A percentile compares a stretch with the other conserved stretches of the same genome.
phyloP scores from a whole-genome alignment of 331 rosid species.

The Arachis monticola region DNA sequence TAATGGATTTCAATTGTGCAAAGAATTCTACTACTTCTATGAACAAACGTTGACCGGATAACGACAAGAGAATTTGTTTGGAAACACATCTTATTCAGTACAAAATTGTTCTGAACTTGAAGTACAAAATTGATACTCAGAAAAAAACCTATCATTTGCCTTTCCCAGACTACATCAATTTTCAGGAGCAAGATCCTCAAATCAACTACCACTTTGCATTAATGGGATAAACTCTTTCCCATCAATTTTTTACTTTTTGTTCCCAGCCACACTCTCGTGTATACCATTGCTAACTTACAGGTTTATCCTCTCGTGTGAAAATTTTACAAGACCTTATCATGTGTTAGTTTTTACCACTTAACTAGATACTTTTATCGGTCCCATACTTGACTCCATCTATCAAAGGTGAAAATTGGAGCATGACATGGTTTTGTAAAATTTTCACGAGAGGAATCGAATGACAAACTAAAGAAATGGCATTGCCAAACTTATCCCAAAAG shows the following conservation, averaged over 20 bases:
- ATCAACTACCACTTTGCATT: constrained; percentile 2
- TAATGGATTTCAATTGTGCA: constrained; percentile 2
- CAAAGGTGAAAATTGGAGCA: no score
- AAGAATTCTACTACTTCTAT: not conserved
- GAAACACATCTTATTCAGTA: not conserved
- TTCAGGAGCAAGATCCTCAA: constrained; percentile 3
- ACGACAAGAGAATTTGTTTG: not conserved
- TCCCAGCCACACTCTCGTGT: not conserved
- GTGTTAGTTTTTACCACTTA: no score
- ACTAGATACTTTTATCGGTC: no score
- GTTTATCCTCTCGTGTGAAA: not conserved
- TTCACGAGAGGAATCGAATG: not conserved
- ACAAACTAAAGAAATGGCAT: constrained; percentile 12
- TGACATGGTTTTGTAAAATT: no score
- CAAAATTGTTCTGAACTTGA: not conserved
- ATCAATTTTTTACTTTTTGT: not conserved
- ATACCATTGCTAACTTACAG: constrained; percentile 9
- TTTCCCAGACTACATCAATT: not conserved
- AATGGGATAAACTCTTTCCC: constrained; percentile 26
- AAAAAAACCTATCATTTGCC: not conserved
- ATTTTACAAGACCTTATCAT: no score
- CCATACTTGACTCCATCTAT: no score
- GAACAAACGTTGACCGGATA: not conserved
- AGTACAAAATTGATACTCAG: not conserved
- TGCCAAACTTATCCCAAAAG: constrained; percentile 35